Percentiles rank a stretch among this genome's conserved stretches.
Conservation (phyloP, 2,329 filamentous ascomycete species). For the Celoporthe dispersa region DNA sequence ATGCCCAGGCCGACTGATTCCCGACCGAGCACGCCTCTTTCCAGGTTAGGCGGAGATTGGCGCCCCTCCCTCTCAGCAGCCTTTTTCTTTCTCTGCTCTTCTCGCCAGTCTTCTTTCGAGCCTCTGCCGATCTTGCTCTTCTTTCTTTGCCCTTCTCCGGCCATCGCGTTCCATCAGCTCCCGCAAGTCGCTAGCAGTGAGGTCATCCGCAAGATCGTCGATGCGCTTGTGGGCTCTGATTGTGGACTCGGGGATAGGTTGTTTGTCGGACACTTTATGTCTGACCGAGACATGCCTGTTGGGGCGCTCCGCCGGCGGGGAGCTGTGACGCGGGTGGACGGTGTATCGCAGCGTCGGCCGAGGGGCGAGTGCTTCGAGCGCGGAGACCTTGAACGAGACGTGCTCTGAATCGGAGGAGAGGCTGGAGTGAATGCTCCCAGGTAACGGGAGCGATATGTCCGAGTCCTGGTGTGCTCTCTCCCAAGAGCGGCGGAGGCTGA, state of each 20-base stretch:
- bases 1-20: slow-evolving; percentile 61
- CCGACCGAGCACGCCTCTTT: slow-evolving; percentile 64
- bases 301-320: slow-evolving; percentile 32
- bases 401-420: slow-evolving; percentile 77
- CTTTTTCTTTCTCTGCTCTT: slow-evolving; percentile 68
- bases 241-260: slow-evolving; percentile 64
- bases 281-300: slow-evolving; percentile 26
- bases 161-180: slow-evolving; percentile 90
- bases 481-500: slow-evolving; percentile 50
- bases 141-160: slow-evolving; percentile 77
- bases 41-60: slow-evolving; percentile 59
- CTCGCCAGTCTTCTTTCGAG: slow-evolving; percentile 67
- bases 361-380: slow-evolving; percentile 80
- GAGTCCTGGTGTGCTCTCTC: slow-evolving; percentile 63
- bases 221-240: slow-evolving; percentile 66
- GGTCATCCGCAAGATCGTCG: slow-evolving; percentile 77
- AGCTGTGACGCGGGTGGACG: slow-evolving; percentile 61
- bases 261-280: slow-evolving; percentile 51
- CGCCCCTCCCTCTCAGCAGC: slow-evolving; percentile 60
- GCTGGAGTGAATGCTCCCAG: slow-evolving; percentile 75
- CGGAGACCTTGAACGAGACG: slow-evolving; percentile 78
- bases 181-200: slow-evolving; percentile 82
- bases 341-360: slow-evolving; percentile 81
- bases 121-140: slow-evolving; percentile 68
- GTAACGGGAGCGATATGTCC: slow-evolving; percentile 74